phyloP scores from a whole-genome alignment of 2,329 filamentous ascomycete genomes.

The Eutypa lata region DNA sequence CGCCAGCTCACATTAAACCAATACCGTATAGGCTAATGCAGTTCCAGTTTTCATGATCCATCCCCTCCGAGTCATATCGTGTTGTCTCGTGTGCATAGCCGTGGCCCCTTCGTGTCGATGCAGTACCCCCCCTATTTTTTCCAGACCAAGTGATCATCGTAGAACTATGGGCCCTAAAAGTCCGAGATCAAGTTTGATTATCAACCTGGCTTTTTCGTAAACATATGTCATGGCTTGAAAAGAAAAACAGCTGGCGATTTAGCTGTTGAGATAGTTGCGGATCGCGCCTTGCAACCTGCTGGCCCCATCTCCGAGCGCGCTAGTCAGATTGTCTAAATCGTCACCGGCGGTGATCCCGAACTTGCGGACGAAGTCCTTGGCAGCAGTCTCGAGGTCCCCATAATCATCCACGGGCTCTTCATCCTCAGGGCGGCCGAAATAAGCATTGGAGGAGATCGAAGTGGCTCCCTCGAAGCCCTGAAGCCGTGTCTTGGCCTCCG shows the following conservation, averaged over 20 bases:
- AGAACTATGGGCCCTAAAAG: too few relatives aligned
- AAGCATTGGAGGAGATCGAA: constrained; percentile 92
- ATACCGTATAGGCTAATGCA: too few relatives aligned
- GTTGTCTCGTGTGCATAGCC: too few relatives aligned
- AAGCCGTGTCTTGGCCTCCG: constrained; percentile 82
- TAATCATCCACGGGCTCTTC: constrained; percentile 72
- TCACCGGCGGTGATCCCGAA: constrained; percentile 96
- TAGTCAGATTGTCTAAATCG: constrained; percentile 86
- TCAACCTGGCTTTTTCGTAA: too few relatives aligned
- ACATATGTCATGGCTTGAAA: too few relatives aligned
- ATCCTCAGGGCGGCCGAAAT: constrained; percentile 91
- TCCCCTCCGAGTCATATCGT: too few relatives aligned
- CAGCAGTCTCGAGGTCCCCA: constrained; percentile 86
- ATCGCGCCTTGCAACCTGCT: constrained; percentile 76
- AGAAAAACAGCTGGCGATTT: constrained; percentile 9
- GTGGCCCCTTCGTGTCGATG: too few relatives aligned
- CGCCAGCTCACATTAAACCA: too few relatives aligned
- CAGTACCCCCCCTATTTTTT: too few relatives aligned
- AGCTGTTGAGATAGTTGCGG: constrained; percentile 61
- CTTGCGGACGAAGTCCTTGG: constrained; percentile 92
- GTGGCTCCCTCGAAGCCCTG: constrained; percentile 91
- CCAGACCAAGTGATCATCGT: too few relatives aligned
- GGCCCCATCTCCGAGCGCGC: constrained; percentile 81
- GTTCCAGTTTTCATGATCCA: too few relatives aligned
- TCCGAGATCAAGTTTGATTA: too few relatives aligned